A percentile compares a stretch with the other conserved stretches of the same genome.
Conservation (phyloP, 768 basidiomycete genomes). For the Suillus discolor region DNA sequence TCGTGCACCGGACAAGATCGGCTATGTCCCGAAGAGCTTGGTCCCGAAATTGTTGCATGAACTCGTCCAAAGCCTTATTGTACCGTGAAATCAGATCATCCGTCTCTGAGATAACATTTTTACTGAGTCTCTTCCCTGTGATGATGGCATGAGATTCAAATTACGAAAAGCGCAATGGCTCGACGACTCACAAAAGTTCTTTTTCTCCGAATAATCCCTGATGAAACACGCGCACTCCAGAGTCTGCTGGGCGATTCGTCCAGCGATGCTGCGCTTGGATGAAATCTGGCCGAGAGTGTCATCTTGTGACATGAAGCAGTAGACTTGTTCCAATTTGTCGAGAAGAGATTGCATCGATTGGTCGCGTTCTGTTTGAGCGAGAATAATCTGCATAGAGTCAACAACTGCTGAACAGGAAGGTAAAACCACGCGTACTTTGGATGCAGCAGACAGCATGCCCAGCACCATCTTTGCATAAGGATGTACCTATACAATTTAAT, state of each 20-base stretch:
- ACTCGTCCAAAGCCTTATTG: not conserved
- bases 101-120: not conserved
- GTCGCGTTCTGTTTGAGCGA: slow-evolving; percentile 10
- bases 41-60: slow-evolving; percentile 7
- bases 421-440: not conserved
- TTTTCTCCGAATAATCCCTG: slow-evolving; percentile 25
- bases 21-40: not conserved
- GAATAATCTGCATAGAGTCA: not conserved
- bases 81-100: not conserved
- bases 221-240: slow-evolving; percentile 32
- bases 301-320: slow-evolving; percentile 1
- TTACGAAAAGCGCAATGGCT: not conserved
- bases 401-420: not conserved
- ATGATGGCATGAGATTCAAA: too few relatives aligned
- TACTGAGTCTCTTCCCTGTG: slow-evolving; percentile 2
- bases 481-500: not conserved
- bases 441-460: slow-evolving; percentile 4
- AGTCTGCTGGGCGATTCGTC: slow-evolving; percentile 20
- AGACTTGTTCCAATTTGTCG: not conserved
- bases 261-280: not conserved
- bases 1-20: not conserved
- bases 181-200: slow-evolving; percentile 19
- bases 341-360: slow-evolving; percentile 2
- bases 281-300: slow-evolving; percentile 4
- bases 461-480: slow-evolving; percentile 12